Base-by-base conservation (phyloP, 305 asterid genomes). In the Fraxinus dipetala region DNA sequence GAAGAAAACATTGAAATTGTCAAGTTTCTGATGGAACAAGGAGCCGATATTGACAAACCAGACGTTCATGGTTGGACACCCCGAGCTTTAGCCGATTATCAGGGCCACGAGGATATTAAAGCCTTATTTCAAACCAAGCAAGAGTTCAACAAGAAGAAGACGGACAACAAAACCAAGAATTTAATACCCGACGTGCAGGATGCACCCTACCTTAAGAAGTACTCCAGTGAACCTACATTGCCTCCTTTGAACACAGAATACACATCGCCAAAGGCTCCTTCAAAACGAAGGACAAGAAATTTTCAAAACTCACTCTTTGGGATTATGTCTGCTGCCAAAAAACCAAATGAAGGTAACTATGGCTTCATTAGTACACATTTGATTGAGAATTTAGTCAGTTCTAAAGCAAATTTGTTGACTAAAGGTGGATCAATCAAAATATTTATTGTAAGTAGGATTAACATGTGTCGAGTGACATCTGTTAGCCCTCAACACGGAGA, bases 31-130 rank as follows among this genome's bases (percentile, higher is more conserved):
- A 56, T 95, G 35, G 90, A 91, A 79, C 88, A 85, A 24, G 95
- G 94, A 61, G 93, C 90, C 2, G 90, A 93, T 75, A 63, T 90
- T 83, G 97, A 93, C 77, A 90, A 81, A 78, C 87, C 90, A 20
- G 98, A 93, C 9, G 85, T 69, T 54, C 88, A 93, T 24, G 93
- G 92, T 1, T 91, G 96, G 98, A 91, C 98, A 5, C 88, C 98
- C 0, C 88, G 95, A 20, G 90, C 85, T 78, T 81, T 92, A 77
- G 98, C 97, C 20, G 89, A 90, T 31, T 86, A 89, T 81, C 97
- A 91, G 73, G 95, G 94, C 80, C 87, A 88, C 30, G 83, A 85
- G 22, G 94, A 89, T 63, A 91, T 93, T 70, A 91, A 82, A 35
- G 86, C 84, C 78, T 78, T 92, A 5, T 86, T 93, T 78, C 86